Percentiles rank a stretch among this genome's conserved stretches.
These are phyloP conservation scores for Talaromyces sp. DNA, from an alignment of 2,329 filamentous ascomycete genomes.

Conservation along the genomic window DNA sequence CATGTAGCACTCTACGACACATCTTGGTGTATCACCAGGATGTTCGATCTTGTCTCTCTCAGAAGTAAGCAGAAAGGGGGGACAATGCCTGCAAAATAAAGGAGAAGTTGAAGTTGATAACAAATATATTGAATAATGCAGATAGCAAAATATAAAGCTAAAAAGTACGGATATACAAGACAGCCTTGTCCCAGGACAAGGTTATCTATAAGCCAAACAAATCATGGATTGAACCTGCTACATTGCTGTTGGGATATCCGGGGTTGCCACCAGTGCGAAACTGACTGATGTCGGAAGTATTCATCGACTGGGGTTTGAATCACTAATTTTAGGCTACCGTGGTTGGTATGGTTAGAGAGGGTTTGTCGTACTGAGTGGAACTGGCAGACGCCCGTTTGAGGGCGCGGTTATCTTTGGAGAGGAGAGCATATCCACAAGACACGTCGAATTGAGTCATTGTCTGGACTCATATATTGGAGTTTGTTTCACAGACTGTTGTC, in stretches of 20 bases:
- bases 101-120: background rate
- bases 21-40: background rate
- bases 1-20: background rate
- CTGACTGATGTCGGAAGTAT: background rate
- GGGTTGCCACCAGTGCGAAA: background rate
- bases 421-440: conserved; percentile 1
- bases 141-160: background rate
- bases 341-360: background rate
- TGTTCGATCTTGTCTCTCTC: background rate
- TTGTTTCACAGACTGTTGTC: conserved; percentile 1
- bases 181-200: background rate
- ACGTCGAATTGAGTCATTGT: background rate
- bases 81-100: background rate
- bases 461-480: background rate
- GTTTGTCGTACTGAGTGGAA: conserved; percentile 9
- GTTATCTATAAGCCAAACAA: background rate
- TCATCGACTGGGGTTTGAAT: background rate
- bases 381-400: conserved; percentile 4
- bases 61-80: background rate
- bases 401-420: background rate
- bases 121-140: background rate
- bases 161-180: background rate
- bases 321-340: conserved; percentile 3
- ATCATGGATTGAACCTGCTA: background rate
- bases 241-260: background rate